phyloP scores from a whole-genome alignment of 2,329 filamentous ascomycete genomes.

The Diplodia sapinea region DNA sequence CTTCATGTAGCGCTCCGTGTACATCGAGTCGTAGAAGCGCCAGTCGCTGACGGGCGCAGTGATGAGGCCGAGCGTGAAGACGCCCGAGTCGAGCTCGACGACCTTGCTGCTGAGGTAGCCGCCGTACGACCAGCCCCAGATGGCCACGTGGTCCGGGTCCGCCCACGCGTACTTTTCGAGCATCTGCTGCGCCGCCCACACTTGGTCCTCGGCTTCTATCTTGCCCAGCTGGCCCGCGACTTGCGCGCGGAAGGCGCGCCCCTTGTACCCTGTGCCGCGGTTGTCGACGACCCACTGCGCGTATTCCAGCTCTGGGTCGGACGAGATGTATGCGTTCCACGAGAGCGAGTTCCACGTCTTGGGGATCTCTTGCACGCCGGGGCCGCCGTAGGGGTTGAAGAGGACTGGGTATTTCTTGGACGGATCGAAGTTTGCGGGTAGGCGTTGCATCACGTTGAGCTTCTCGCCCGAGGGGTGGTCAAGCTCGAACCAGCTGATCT shows the following conservation, averaged over 20 bases:
- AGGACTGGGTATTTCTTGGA: constrained; percentile 69
- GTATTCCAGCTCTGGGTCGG: constrained; percentile 71
- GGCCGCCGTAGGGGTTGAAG: constrained; percentile 72
- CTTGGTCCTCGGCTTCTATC: constrained; percentile 69
- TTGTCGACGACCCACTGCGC: constrained; percentile 72
- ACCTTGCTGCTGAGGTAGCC: constrained; percentile 72
- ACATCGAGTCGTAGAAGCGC: constrained; percentile 74
- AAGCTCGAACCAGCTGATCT: constrained; percentile 68
- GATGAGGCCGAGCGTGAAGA: constrained; percentile 67
- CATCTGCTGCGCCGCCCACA: constrained; percentile 68
- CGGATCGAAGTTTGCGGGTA: constrained; percentile 68
- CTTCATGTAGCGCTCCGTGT: constrained; percentile 77
- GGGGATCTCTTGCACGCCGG: constrained; percentile 65
- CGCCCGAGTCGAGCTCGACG: constrained; percentile 65
- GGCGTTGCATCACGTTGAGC: constrained; percentile 68
- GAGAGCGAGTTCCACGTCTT: constrained; percentile 62
- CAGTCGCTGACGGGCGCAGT: constrained; percentile 72
- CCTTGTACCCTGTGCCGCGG: constrained; percentile 69
- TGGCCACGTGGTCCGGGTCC: constrained; percentile 65
- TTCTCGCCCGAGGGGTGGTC: constrained; percentile 65
- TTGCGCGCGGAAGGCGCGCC: constrained; percentile 65
- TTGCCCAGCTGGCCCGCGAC: constrained; percentile 66
- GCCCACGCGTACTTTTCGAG: constrained; percentile 58
- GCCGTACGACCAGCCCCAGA: constrained; percentile 73
- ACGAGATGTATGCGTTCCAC: constrained; percentile 69